phyloP scores from a whole-genome alignment of 176 grass and related monocot genomes.

The Carex myosuroides region DNA sequence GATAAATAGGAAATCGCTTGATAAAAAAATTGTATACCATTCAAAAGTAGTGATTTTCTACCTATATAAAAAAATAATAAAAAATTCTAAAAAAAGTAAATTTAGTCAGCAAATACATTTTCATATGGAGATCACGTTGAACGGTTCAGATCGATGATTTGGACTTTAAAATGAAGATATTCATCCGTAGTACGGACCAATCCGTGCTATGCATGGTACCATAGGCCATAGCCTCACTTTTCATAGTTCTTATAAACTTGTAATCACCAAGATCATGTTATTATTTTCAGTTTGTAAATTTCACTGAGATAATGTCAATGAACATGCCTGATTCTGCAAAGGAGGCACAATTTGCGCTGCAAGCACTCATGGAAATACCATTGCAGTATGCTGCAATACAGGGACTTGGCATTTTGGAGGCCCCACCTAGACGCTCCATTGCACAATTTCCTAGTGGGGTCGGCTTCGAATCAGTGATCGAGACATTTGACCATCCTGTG shows the following conservation, averaged over 20 bases:
- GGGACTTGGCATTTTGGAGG: slow-evolving; percentile 27
- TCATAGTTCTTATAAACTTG: background rate
- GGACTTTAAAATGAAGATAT: no score
- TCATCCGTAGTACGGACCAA: no score
- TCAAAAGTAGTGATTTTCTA: no score
- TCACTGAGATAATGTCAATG: slow-evolving; percentile 55
- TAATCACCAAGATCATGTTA: background rate
- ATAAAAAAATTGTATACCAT: no score
- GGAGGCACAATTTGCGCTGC: slow-evolving; percentile 43
- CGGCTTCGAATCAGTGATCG: background rate
- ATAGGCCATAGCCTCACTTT: no score
- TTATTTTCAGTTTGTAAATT: slow-evolving; percentile 60
- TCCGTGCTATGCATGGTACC: no score
- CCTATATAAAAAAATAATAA: no score
- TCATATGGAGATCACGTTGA: no score
- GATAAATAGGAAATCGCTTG: no score
- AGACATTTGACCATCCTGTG: background rate
- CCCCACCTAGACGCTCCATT: background rate
- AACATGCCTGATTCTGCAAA: slow-evolving; percentile 26
- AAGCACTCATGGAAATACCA: slow-evolving; percentile 56
- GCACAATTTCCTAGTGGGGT: background rate
- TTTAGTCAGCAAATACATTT: no score
- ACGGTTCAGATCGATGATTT: no score
- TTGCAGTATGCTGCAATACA: slow-evolving; percentile 39
- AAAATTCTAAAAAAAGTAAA: no score